Percentiles rank a stretch among this genome's conserved stretches.
Conservation (phyloP, 495 filamentous ascomycete species). For the Talaromyces proteolyticus region DNA sequence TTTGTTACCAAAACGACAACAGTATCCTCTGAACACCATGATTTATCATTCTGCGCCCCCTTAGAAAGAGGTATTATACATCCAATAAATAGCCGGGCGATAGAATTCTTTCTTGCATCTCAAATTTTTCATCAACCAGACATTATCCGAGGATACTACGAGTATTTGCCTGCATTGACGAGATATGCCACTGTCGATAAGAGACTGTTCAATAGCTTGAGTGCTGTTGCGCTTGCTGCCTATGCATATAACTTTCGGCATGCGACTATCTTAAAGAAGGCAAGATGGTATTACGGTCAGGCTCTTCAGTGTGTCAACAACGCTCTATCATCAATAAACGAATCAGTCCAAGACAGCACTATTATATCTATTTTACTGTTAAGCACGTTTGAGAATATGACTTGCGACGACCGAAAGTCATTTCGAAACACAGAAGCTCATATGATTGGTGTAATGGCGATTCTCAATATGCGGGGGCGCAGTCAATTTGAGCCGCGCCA, state of each 20-base stretch:
- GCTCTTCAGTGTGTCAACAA: neutral
- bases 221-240: neutral
- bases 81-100: neutral
- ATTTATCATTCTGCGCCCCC: neutral
- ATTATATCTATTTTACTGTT: neutral
- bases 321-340: neutral
- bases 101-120: neutral
- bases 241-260: neutral
- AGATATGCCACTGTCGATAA: neutral
- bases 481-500: neutral
- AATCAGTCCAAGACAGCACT: neutral
- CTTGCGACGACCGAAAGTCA: neutral
- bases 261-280: neutral
- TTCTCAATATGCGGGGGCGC: neutral
- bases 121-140: slow-evolving; percentile 1
- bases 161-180: neutral
- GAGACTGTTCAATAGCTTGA: neutral
- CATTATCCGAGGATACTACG: neutral
- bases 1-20: neutral
- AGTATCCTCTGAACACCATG: neutral
- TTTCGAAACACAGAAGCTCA: neutral
- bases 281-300: neutral
- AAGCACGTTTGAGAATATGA: slow-evolving; percentile 3
- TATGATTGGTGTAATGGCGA: slow-evolving; percentile 1
- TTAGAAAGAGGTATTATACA: neutral